phyloP scores from a whole-genome alignment of 495 filamentous ascomycete species.

The Glonium stellatum region DNA sequence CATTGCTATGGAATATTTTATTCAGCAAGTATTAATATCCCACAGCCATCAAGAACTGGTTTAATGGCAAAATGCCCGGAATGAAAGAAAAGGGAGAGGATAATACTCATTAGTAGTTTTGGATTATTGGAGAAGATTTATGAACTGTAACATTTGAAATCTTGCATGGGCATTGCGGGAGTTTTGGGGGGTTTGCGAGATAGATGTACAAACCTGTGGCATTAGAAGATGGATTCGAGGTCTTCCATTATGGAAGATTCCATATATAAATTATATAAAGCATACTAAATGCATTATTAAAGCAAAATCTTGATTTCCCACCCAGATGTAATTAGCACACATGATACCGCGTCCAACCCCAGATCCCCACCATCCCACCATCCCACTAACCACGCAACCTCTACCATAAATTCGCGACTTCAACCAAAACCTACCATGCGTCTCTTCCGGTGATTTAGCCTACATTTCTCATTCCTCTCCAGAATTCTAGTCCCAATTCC shows the following conservation, averaged over 20 bases:
- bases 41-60: background rate
- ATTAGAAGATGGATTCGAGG: background rate
- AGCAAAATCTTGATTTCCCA: background rate
- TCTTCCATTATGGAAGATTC: background rate
- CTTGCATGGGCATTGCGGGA: constrained; percentile 3
- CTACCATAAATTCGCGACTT: background rate
- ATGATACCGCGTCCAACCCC: background rate
- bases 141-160: background rate
- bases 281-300: background rate
- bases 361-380: background rate
- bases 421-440: background rate
- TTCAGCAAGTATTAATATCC: background rate
- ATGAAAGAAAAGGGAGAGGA: background rate
- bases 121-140: background rate
- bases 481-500: background rate
- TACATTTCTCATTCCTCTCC: background rate
- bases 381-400: background rate
- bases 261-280: background rate
- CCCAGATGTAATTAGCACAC: background rate
- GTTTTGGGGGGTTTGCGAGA: background rate
- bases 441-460: background rate
- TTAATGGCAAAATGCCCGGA: background rate
- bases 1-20: background rate
- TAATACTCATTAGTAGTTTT: background rate
- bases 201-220: background rate